A percentile compares a stretch with the other conserved stretches of the same genome.
Evolutionary conservation across 163 green algal species (phyloP).

Genomic region (Chlorella variabilis): DNA sequence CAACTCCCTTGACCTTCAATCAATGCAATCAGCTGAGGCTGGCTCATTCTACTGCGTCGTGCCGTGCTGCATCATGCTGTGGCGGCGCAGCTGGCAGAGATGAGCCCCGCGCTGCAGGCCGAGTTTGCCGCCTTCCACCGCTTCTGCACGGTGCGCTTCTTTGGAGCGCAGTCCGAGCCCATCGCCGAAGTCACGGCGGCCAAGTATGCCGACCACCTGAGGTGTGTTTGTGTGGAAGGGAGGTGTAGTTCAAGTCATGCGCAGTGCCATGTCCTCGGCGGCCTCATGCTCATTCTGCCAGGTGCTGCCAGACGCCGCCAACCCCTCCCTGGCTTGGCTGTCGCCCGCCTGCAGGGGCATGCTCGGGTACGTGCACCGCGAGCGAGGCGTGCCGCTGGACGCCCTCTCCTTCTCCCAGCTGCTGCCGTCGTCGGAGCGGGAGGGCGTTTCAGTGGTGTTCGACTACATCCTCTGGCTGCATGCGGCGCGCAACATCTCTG

Average conservation of each 20-base stretch:
- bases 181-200: slow-evolving; percentile 43
- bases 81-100: slow-evolving; percentile 15
- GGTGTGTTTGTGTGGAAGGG: slow-evolving; percentile 1
- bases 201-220: slow-evolving; percentile 58
- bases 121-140: slow-evolving; percentile 45
- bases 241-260: too few relatives aligned
- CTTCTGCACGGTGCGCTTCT: slow-evolving; percentile 53
- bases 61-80: background rate
- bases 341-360: slow-evolving; percentile 20
- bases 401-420: slow-evolving; percentile 29
- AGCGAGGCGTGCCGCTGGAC: slow-evolving; percentile 30
- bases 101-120: slow-evolving; percentile 25
- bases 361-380: slow-evolving; percentile 50
- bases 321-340: background rate
- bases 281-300: too few relatives aligned
- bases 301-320: too few relatives aligned
- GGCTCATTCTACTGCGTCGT: too few relatives aligned
- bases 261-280: too few relatives aligned
- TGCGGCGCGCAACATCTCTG: slow-evolving; percentile 30
- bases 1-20: too few relatives aligned
- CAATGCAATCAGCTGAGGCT: too few relatives aligned
- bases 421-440: slow-evolving; percentile 31
- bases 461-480: slow-evolving; percentile 58
- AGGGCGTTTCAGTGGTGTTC: slow-evolving; percentile 48
- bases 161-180: slow-evolving; percentile 47